Percentiles rank a stretch among this genome's conserved stretches.
Evolutionary conservation across 1,284 basidiomycete genomes (phyloP).

Genomic region (Naganishia albida): DNA sequence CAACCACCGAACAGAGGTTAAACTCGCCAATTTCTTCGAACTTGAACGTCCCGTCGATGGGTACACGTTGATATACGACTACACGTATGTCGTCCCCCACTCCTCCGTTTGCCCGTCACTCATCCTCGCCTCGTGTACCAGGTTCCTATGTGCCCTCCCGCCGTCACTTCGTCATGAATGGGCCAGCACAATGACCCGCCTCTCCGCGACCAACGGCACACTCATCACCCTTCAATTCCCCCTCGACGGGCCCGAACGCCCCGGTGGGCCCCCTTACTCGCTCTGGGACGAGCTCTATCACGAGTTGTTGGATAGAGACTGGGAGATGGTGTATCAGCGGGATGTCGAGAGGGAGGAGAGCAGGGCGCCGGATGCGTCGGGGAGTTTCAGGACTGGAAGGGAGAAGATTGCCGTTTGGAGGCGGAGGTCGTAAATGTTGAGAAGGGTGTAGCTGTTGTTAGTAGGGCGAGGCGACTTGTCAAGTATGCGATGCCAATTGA

Average conservation of each 20-base stretch:
- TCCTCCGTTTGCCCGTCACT: not conserved
- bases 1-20: slow-evolving; percentile 49
- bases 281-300: slow-evolving; percentile 64
- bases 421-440: slow-evolving; percentile 20
- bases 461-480: no score
- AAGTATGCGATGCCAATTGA: no score
- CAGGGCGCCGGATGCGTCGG: slow-evolving; percentile 43
- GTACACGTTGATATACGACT: slow-evolving; percentile 67
- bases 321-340: slow-evolving; percentile 58
- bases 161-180: slow-evolving; percentile 61
- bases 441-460: no score
- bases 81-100: slow-evolving; percentile 59
- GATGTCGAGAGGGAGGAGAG: slow-evolving; percentile 59
- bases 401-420: slow-evolving; percentile 41
- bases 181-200: slow-evolving; percentile 61
- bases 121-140: slow-evolving; percentile 39
- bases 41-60: slow-evolving; percentile 52
- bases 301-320: slow-evolving; percentile 58
- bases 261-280: slow-evolving; percentile 65
- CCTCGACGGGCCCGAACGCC: slow-evolving; percentile 56
- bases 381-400: slow-evolving; percentile 33
- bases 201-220: slow-evolving; percentile 64
- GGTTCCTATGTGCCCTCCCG: slow-evolving; percentile 71
- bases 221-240: slow-evolving; percentile 65
- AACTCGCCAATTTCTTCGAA: slow-evolving; percentile 62